Conservation (phyloP, 345 rosid species). For the Leavenworthia alabamica region DNA sequence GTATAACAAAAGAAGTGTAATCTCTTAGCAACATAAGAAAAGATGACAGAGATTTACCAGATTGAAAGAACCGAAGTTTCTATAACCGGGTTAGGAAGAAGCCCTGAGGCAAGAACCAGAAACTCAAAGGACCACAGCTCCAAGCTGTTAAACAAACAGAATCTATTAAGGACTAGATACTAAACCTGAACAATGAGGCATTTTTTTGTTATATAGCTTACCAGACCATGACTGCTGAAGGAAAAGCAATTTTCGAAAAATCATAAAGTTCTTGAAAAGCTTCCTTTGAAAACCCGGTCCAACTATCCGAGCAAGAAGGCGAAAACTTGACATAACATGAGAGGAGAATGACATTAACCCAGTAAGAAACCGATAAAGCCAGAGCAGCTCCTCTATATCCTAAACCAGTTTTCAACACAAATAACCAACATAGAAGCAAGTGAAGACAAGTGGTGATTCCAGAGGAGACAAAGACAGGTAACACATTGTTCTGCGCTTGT, state of each 20-base stretch:
- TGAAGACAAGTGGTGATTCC: constrained; percentile 41
- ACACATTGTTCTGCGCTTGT: constrained; percentile 42
- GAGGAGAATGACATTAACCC: constrained; percentile 31
- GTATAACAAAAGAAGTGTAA: background rate
- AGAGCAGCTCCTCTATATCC: constrained; percentile 54
- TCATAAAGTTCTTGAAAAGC: constrained; percentile 5
- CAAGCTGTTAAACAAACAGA: background rate
- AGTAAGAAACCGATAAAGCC: constrained; percentile 36
- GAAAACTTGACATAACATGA: constrained; percentile 30
- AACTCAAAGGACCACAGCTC: constrained; percentile 23
- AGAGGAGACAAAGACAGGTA: constrained; percentile 44
- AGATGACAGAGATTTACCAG: background rate
- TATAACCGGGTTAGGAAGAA: constrained; percentile 15
- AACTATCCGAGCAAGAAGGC: constrained; percentile 26
- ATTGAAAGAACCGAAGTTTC: constrained; percentile 23
- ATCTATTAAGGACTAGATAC: background rate
- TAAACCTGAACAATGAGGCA: background rate
- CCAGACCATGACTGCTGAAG: constrained; percentile 36
- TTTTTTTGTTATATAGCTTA: background rate
- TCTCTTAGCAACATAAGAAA: background rate
- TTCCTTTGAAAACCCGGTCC: constrained; percentile 33
- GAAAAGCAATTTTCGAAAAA: constrained; percentile 23
- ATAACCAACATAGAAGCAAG: constrained; percentile 37
- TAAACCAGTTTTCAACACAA: constrained; percentile 37
- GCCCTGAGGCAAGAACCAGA: constrained; percentile 5